Percentiles rank a stretch among this genome's conserved stretches.
These are phyloP conservation scores for Lasiodiplodia gonubiensis DNA, from an alignment of 2,329 filamentous ascomycete genomes.

Conservation along the genomic window DNA sequence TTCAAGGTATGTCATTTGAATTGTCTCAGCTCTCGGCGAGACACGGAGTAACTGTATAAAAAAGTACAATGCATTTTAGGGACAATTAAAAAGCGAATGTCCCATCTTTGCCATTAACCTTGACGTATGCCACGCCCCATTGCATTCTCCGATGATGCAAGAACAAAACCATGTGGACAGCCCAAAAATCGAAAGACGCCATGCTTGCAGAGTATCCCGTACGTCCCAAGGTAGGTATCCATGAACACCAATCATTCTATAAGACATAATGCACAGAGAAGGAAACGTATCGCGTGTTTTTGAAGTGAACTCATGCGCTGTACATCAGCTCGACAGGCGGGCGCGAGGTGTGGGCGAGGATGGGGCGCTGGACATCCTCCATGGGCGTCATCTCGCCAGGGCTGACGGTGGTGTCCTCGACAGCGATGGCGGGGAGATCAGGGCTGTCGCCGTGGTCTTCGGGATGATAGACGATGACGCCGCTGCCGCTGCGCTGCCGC, in stretches of 20 bases:
- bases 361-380: constrained; percentile 21
- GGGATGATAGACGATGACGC: constrained; percentile 67
- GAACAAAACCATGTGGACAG: neutral
- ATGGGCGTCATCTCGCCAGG: constrained; percentile 50
- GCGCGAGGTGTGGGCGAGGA: constrained; percentile 39
- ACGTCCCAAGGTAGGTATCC: constrained; percentile 10
- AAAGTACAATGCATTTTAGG: neutral
- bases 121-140: neutral
- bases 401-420: constrained; percentile 63
- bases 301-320: neutral
- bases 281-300: constrained; percentile 3
- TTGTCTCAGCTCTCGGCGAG: constrained; percentile 16
- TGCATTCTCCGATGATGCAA: constrained; percentile 10
- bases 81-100: neutral
- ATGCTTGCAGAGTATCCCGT: constrained; percentile 27
- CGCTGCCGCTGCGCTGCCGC: constrained; percentile 55
- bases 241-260: constrained; percentile 19
- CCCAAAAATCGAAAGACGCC: constrained; percentile 8
- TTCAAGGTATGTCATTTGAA: constrained; percentile 10
- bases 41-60: neutral
- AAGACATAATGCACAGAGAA: constrained; percentile 15
- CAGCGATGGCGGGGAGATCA: constrained; percentile 65
- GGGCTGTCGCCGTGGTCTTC: constrained; percentile 66
- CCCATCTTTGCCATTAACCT: neutral
- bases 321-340: constrained; percentile 49